phyloP scores from a whole-genome alignment of 2,329 filamentous ascomycete species.

The Cordyceps militaris region DNA sequence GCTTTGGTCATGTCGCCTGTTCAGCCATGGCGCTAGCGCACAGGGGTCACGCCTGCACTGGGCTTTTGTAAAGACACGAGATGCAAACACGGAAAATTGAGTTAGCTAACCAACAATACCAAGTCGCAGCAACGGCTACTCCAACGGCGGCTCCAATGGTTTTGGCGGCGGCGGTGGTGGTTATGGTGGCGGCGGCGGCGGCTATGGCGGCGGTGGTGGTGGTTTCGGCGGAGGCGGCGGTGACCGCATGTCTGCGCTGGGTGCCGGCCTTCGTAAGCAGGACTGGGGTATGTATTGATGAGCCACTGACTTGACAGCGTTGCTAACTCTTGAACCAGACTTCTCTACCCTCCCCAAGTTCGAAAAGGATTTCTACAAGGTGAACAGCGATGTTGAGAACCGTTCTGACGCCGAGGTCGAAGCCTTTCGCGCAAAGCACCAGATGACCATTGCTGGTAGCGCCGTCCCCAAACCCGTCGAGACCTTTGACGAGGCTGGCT shows the following conservation, averaged over 20 bases:
- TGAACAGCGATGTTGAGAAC: constrained; percentile 68
- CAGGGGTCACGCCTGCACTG: too few species aligned
- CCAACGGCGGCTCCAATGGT: constrained; percentile 15
- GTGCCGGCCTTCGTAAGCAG: constrained; percentile 79
- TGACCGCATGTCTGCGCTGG: constrained; percentile 91
- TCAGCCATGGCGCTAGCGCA: neutral
- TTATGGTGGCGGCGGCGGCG: constrained; percentile 32
- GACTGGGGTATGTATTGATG: constrained; percentile 64
- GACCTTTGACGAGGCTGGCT: constrained; percentile 95
- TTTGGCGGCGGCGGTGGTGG: constrained; percentile 31
- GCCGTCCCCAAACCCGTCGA: constrained; percentile 91
- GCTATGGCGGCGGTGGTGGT: constrained; percentile 30
- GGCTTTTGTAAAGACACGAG: neutral
- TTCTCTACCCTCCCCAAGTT: constrained; percentile 79
- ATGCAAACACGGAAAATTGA: neutral
- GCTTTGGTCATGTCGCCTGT: neutral
- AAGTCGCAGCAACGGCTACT: constrained; percentile 44
- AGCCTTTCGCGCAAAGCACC: constrained; percentile 76
- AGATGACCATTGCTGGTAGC: constrained; percentile 73
- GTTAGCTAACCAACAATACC: constrained; percentile 28
- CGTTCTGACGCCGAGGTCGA: constrained; percentile 76
- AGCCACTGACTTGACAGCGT: constrained; percentile 20
- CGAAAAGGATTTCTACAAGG: constrained; percentile 99
- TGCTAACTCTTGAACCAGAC: constrained; percentile 47
- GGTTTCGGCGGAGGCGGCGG: constrained; percentile 58